These are phyloP conservation scores for Dionaea muscipula DNA, from an alignment of 179 eudicot species.

Conservation along the genomic window DNA sequence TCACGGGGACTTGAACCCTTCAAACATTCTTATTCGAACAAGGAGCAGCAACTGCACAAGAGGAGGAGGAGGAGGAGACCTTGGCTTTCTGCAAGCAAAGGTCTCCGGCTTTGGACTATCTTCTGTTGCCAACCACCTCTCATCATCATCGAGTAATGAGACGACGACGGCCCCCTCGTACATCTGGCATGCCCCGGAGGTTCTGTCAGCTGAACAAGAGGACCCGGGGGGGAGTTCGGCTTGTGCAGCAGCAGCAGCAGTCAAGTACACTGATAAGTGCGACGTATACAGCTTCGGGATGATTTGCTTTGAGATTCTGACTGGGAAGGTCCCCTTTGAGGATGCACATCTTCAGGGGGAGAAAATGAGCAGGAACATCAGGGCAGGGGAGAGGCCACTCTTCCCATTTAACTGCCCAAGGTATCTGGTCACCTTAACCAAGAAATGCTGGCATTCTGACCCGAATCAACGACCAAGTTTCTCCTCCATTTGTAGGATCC, in stretches of 20 bases:
- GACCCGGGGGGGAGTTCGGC: constrained; percentile 19
- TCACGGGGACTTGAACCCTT: constrained; percentile 67
- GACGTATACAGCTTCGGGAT: constrained; percentile 78
- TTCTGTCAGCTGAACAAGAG: constrained; percentile 43
- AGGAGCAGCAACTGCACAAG: constrained; percentile 9
- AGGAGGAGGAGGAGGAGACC: too few species aligned
- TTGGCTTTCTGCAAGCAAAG: constrained; percentile 50
- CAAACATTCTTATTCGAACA: constrained; percentile 43
- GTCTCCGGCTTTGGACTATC: constrained; percentile 43
- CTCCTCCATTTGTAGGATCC: constrained; percentile 57
- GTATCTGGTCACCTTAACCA: constrained; percentile 33
- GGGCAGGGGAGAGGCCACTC: constrained; percentile 67
- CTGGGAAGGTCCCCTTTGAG: constrained; percentile 71
- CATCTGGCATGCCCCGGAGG: constrained; percentile 75
- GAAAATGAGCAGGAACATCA: constrained; percentile 59
- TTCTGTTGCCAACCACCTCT: constrained; percentile 17
- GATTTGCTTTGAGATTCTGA: constrained; percentile 70
- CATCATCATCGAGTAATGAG: constrained; percentile 20
- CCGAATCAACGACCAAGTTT: constrained; percentile 62
- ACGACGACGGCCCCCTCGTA: constrained; percentile 22
- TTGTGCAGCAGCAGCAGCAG: too few species aligned
- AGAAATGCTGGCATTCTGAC: constrained; percentile 67
- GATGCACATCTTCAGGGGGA: constrained; percentile 82
- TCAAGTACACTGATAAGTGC: constrained; percentile 38
- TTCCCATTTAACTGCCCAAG: constrained; percentile 50